A percentile compares a stretch with the other conserved stretches of the same genome.
Evolutionary conservation across 495 filamentous ascomycete genomes (phyloP).

Genomic region (Penicillium desertorum): DNA sequence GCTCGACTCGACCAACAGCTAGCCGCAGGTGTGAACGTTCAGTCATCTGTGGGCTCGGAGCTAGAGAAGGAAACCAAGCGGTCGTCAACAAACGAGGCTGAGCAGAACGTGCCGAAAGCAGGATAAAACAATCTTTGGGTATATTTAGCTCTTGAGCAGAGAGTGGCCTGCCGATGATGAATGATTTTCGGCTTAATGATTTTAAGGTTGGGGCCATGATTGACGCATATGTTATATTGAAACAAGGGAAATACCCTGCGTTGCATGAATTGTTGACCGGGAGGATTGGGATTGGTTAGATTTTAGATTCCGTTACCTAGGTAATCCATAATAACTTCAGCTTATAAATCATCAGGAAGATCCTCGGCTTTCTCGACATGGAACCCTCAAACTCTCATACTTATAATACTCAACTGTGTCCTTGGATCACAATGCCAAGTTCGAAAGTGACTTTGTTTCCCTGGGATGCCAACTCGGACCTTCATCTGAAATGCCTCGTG

Average conservation of each 20-base stretch:
- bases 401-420: not conserved
- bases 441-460: slow-evolving; percentile 21
- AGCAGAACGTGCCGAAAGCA: not conserved
- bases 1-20: slow-evolving; percentile 24
- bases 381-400: not conserved
- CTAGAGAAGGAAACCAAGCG: not conserved
- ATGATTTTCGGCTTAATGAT: not conserved
- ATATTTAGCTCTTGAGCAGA: not conserved
- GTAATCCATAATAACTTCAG: not conserved
- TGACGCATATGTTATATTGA: not conserved
- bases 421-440: slow-evolving; percentile 28
- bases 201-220: not conserved
- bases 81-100: not conserved
- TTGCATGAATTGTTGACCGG: not conserved
- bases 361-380: not conserved
- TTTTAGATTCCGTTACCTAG: not conserved
- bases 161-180: not conserved
- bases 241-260: not conserved
- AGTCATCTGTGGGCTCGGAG: not conserved
- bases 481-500: slow-evolving; percentile 18
- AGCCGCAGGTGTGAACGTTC: not conserved
- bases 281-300: not conserved
- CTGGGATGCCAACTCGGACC: slow-evolving; percentile 23
- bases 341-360: not conserved
- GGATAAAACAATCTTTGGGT: not conserved